These are phyloP conservation scores for Puccinellia tenuiflora DNA, from an alignment of 176 grass and related monocot species.

Conservation along the genomic window DNA sequence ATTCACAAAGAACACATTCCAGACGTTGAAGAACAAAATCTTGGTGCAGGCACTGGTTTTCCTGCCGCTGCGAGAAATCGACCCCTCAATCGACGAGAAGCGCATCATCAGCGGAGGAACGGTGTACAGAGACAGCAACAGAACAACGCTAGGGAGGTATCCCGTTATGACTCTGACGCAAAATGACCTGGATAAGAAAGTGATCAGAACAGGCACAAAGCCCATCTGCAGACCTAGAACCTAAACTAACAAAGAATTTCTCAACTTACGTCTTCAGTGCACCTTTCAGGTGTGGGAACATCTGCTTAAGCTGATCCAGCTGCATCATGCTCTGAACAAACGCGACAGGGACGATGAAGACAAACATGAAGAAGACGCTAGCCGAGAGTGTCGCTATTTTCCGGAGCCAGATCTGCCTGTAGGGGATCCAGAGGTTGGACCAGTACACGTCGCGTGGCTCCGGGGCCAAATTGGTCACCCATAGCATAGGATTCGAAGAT, in stretches of 20 bases:
- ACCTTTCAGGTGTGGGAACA: constrained; percentile 44
- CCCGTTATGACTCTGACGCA: constrained; percentile 65
- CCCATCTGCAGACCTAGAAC: constrained; percentile 9
- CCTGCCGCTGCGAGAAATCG: constrained; percentile 74
- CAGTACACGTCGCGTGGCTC: constrained; percentile 88
- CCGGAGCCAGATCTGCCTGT: constrained; percentile 76
- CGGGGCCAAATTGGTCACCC: constrained; percentile 76
- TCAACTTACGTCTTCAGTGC: constrained; percentile 63
- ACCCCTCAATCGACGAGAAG: constrained; percentile 80
- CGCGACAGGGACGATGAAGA: constrained; percentile 73
- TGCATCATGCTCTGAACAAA: constrained; percentile 90
- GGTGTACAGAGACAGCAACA: constrained; percentile 72
- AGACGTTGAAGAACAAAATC: constrained; percentile 72
- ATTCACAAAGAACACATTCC: constrained; percentile 97
- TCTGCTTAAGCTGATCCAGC: constrained; percentile 47
- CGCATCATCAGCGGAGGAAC: constrained; percentile 90
- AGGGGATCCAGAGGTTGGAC: constrained; percentile 87
- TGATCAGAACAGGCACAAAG: background rate
- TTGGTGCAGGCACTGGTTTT: constrained; percentile 88
- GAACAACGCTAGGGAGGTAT: constrained; percentile 83
- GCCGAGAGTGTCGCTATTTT: constrained; percentile 52
- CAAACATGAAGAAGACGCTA: constrained; percentile 73
- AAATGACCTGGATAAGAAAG: constrained; percentile 48
- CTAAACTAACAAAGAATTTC: background rate
- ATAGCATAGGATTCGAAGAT: constrained; percentile 83